Evolutionary conservation across 805 yeast genomes (phyloP), one percentile per base, ranked within the genome.

Genomic region (Cyberlindnera subsufficiens): DNA sequence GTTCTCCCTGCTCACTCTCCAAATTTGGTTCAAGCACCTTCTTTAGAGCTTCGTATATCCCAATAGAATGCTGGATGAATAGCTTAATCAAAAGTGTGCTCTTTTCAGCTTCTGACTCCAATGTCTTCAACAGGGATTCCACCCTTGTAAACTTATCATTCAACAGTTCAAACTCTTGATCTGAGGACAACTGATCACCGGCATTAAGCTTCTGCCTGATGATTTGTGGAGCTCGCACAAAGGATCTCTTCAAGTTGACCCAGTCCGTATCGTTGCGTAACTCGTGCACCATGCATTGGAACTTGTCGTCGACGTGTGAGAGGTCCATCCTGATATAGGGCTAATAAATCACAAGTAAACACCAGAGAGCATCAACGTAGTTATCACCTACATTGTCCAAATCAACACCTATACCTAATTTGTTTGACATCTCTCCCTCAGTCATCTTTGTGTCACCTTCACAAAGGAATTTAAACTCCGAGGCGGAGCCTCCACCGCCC

Each of bases 221-320:
- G 49, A 75, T 78, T 64, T 93, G 98, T 35, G 99, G 99, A 5
- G 96, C 95, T 51, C 96, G 71, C 34, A 80, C 78, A 47, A 88
- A 65, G 25, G 90, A 77, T 63, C 85, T 86, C 52, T 83, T 85
- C 47, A 88, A 64, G 35, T 53, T 53, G 30, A 53, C 38, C 58
- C 59, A 56, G 16, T 55, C 58, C 19, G 50, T 42, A 35, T 54
- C 56, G 17, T 48, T 58, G 19, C 57, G 48, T 4, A 55, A 32
- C 32, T 55, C 55, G 32, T 58, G 59, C 8, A 51, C 45, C 31
- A 47, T 42, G 39, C 60, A 56, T 32, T 54, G 59, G 42, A 55
- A 51, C 30, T 46, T 45, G 18, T 41, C 37, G 34, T 50, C 50
- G 15, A 45, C 20, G 32, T 42, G 39, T n/a, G 15, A n/a, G 30